Base-by-base conservation (phyloP, 169 alveolate genomes). In the Eimeria sp. region DNA sequence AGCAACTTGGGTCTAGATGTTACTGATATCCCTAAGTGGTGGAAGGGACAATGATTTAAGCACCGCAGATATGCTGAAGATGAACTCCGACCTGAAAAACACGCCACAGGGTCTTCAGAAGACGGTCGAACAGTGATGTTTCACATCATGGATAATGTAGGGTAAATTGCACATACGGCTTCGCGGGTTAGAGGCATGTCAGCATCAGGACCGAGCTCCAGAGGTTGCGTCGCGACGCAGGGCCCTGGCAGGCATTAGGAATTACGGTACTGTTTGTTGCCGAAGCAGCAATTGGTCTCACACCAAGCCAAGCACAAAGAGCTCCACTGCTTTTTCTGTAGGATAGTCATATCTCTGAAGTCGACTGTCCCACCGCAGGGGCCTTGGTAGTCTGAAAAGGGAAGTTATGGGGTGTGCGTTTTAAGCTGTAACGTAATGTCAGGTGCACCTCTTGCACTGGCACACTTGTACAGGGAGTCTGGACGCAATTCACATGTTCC, bases 101-200 rank as follows among this genome's bases (percentile, higher is more conserved):
- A 16, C 93, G 93, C 93, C 93, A 87, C 47, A 63, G 61, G 20
- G 93, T 87, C 93, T 87, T 87, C 93, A 34, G 93, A 30, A 22
- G 63, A 43, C 43, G 92, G 30, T 61, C 80, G 83, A 87, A 51
- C 65, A n/a, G 82, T 63, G 93, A 16, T 22, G 22, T 45, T 87
- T 20, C 22, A 7, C 61, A 5, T 16, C 20, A 40, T 63, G 14
- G 9, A 7, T 9, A 18, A 87, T 9, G 61, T 43, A 57, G 93
- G 72, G 10, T 9, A 51, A 61, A 63, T 63, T 70, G 34, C 61
- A 87, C 93, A 20, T 87, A 87, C 93, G 93, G 93, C 93, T 87
- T 87, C 63, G 83, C 93, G 93, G 72, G 93, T 87, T 57, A 87
- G 25, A 22, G 93, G 93, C 93, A 87, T 87, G 82, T 87, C 93